A percentile compares a stretch with the other conserved stretches of the same genome.
phyloP scores from a whole-genome alignment of 352 stramenopile genomes.

The Pythium aphanidermatum region DNA sequence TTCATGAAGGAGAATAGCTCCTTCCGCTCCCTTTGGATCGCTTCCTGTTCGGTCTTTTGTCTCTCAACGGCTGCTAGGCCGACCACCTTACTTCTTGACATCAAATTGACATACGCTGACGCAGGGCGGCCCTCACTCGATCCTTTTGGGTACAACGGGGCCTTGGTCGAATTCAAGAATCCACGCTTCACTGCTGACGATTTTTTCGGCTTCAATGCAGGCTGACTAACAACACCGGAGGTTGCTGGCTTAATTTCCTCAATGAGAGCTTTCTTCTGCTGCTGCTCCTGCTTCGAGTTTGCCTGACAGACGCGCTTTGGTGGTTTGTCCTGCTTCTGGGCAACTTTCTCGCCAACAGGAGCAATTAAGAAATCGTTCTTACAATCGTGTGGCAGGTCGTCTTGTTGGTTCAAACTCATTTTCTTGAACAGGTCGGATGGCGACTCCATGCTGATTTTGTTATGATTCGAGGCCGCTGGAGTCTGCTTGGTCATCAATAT shows the following conservation, averaged over 20 bases:
- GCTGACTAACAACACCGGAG: too few species aligned
- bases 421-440: constrained; percentile 54
- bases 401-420: constrained; percentile 21
- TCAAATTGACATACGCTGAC: constrained; percentile 72
- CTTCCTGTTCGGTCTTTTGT: constrained; percentile 28
- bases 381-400: neutral
- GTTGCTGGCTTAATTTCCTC: constrained; percentile 39
- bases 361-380: constrained; percentile 13
- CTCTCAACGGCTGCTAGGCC: constrained; percentile 49
- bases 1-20: constrained; percentile 24
- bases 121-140: constrained; percentile 58
- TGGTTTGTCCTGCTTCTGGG: neutral
- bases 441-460: constrained; percentile 30
- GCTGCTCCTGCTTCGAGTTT: neutral
- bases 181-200: constrained; percentile 57
- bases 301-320: neutral
- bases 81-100: constrained; percentile 77
- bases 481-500: neutral
- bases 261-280: constrained; percentile 26
- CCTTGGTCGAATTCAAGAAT: constrained; percentile 63
- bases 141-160: constrained; percentile 58
- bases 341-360: constrained; percentile 2
- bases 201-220: too few species aligned
- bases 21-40: constrained; percentile 8
- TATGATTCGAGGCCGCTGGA: neutral